Base-by-base conservation (phyloP, 805 yeast species). In the Wickerhamiella cacticola region DNA sequence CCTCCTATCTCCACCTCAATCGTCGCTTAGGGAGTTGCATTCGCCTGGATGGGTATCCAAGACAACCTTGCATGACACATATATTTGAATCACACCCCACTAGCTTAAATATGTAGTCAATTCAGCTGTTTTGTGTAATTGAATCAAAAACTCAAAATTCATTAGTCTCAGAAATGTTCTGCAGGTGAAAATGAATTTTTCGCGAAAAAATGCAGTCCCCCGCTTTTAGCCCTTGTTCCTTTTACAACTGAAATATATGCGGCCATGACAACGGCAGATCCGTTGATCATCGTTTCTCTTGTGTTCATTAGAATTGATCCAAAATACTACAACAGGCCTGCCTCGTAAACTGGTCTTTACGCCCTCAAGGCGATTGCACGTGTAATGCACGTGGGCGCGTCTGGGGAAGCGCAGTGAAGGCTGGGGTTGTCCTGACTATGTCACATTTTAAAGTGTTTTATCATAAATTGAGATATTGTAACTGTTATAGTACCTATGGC, bases 1-100 rank as follows among this genome's bases (percentile, higher is more conserved):
- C 36, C 34, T 5, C 34, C 34, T 5, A 15, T 5, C 34, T 15
- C 34, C 5, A 5, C 36, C 36, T 31, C 19, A n/a, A 15, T 13
- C 5, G 36, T 31, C 19, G 36, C 19, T 18, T 19, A 19, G 21
- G 21, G 16, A 18, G 16, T 12, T 31, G 36, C 36, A 31, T 31
- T 31, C 36, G 36, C 36, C 36, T 31, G 36, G 36, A 15, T 4
- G 36, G n/a, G 6, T 9, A 31, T 31, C n/a, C 7, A 31, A 15
- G 36, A 31, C 36, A 31, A n/a, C 19, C 36, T 31, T 31, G 36
- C 36, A 31, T 31, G 36, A 15, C 36, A 19, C 36, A 31, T 31
- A 31, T 31, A 31, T 31, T 31, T 31, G 21, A 15, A 31, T n/a
- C 36, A 31, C 16, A 31, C 36, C n/a, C n/a, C n/a, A n/a, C n/a